These are phyloP conservation scores for Thalassia testudinum DNA, from an alignment of 116 monocot species.

Conservation along the genomic window DNA sequence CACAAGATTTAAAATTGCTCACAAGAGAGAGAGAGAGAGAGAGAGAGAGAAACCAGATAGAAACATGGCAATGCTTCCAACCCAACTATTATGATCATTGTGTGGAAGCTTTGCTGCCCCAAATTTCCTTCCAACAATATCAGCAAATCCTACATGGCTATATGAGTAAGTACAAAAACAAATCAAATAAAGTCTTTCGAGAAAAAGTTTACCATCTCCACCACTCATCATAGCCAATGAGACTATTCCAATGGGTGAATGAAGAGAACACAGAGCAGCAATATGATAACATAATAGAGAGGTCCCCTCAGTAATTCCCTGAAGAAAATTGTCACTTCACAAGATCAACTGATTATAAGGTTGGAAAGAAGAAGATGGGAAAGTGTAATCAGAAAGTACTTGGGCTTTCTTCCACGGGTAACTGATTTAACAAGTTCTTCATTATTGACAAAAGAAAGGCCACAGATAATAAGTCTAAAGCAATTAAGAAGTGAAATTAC, in stretches of 20 bases:
- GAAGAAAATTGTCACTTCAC: too few species aligned
- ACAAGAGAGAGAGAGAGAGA: too few species aligned
- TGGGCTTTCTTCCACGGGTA: too few species aligned
- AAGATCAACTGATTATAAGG: too few species aligned
- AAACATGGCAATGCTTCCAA: constrained; percentile 59
- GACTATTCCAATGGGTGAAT: constrained; percentile 78
- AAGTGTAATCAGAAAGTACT: constrained; percentile 25
- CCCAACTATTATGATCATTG: constrained; percentile 61
- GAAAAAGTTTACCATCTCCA: too few species aligned
- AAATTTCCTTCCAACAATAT: constrained; percentile 63
- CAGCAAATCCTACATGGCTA: constrained; percentile 89
- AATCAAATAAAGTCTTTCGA: too few species aligned
- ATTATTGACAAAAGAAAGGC: constrained; percentile 44
- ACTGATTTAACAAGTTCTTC: too few species aligned
- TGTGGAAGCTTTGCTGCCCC: constrained; percentile 61
- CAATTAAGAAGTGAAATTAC: constrained; percentile 64
- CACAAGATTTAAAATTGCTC: too few species aligned
- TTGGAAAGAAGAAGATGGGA: too few species aligned
- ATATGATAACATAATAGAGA: too few species aligned
- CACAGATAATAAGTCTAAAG: constrained; percentile 49
- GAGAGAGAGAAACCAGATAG: constrained; percentile 62
- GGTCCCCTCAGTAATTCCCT: constrained; percentile 96
- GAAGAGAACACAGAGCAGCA: constrained; percentile 48
- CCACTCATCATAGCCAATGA: too few species aligned
- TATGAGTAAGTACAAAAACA: too few species aligned